phyloP scores from a whole-genome alignment of 208 protist genomes.

The Acanthamoeba polyphaga region DNA sequence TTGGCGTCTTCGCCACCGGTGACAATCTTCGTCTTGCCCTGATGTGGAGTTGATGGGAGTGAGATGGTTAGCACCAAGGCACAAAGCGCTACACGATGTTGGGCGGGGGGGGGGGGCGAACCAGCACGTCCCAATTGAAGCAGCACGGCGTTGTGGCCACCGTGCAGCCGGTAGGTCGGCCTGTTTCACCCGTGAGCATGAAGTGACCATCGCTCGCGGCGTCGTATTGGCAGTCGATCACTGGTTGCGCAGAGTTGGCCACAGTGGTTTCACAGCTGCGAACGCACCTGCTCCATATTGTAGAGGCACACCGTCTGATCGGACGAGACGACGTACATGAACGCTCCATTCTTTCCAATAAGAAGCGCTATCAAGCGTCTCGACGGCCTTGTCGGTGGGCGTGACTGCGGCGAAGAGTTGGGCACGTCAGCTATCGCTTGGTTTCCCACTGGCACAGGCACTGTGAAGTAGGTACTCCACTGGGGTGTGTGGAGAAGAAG shows the following conservation, averaged over 20 bases:
- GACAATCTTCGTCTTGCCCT: neutral
- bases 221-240: constrained; percentile 37
- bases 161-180: too few species aligned
- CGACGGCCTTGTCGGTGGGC: constrained; percentile 26
- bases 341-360: neutral
- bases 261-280: too few species aligned
- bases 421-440: too few species aligned
- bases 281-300: neutral
- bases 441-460: too few species aligned
- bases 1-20: constrained; percentile 55
- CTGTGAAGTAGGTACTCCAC: too few species aligned
- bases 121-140: too few species aligned
- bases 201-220: neutral
- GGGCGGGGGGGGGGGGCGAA: neutral
- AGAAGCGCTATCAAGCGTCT: neutral
- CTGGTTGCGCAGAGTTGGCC: too few species aligned
- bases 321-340: constrained; percentile 48
- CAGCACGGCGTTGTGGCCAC: too few species aligned
- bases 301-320: constrained; percentile 31
- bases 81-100: neutral
- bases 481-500: too few species aligned
- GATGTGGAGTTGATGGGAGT: neutral
- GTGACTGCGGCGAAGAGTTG: neutral
- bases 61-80: neutral
- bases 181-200: constrained; percentile 13